These are phyloP conservation scores for Backusella australiensis DNA, from an alignment of 192 early-diverging fungal genomes.

Conservation along the genomic window DNA sequence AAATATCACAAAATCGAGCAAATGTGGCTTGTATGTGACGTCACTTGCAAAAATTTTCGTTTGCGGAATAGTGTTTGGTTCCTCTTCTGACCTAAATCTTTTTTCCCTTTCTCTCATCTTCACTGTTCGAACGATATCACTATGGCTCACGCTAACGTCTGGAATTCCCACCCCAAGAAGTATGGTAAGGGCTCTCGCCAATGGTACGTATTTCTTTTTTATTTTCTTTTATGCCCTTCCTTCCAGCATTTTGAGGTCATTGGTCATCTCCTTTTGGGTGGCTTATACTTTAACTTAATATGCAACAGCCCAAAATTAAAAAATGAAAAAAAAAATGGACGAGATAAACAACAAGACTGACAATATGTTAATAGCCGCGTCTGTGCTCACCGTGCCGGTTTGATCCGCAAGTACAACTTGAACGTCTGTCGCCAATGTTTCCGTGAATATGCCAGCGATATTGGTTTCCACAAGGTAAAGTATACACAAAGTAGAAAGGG, in stretches of 20 bases:
- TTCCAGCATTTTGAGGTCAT: not conserved
- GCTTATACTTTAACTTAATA: conserved; percentile 6
- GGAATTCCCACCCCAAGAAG: conserved; percentile 95
- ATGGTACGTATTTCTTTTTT: conserved; percentile 60
- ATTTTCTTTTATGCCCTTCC: not conserved
- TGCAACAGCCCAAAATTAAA: not conserved
- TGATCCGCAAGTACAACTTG: conserved; percentile 99
- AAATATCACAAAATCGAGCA: not conserved
- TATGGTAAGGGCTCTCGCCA: conserved; percentile 98
- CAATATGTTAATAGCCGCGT: conserved; percentile 68
- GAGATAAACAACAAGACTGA: not conserved
- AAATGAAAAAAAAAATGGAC: not conserved
- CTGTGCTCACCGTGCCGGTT: conserved; percentile 98
- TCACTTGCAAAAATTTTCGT: not conserved
- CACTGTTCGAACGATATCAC: conserved; percentile 10
- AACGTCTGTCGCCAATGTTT: conserved; percentile 99
- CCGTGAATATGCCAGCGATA: conserved; percentile 97
- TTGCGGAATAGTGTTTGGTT: conserved; percentile 7
- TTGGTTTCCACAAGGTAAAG: conserved; percentile 96
- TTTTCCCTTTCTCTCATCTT: conserved; percentile 18
- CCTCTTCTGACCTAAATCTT: conserved; percentile 5
- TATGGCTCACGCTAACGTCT: conserved; percentile 97
- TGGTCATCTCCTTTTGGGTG: not conserved
- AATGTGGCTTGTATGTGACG: not conserved
- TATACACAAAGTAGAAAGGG: not conserved